A percentile compares a stretch with the other conserved stretches of the same genome.
phyloP scores from a whole-genome alignment of 352 stramenopile genomes.

The Pythium sukuiense region DNA sequence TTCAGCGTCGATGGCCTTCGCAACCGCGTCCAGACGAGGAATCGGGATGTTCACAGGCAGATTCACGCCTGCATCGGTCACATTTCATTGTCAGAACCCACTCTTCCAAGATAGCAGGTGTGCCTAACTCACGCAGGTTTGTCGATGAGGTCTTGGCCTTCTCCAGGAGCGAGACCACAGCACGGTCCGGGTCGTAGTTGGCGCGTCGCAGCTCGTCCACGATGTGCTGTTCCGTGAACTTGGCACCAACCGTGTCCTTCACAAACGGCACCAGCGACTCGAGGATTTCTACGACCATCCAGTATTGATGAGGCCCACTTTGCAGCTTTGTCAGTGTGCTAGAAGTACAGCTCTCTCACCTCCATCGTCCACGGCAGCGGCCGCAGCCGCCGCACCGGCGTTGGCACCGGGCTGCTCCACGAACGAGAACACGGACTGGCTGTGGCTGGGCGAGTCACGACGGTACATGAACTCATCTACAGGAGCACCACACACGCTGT shows the following conservation, averaged over 20 bases:
- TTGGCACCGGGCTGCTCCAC: slow-evolving; percentile 46
- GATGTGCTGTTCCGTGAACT: slow-evolving; percentile 62
- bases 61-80: slow-evolving; percentile 28
- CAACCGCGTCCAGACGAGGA: slow-evolving; percentile 59
- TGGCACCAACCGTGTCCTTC: slow-evolving; percentile 44
- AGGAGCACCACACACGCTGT: neutral
- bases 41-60: slow-evolving; percentile 70
- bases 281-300: slow-evolving; percentile 42
- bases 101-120: neutral
- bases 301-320: neutral
- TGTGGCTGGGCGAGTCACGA: slow-evolving; percentile 73
- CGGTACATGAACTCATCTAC: slow-evolving; percentile 83
- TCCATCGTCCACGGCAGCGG: slow-evolving; percentile 34
- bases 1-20: slow-evolving; percentile 46
- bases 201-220: slow-evolving; percentile 58
- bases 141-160: slow-evolving; percentile 54
- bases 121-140: slow-evolving; percentile 18
- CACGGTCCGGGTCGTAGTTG: slow-evolving; percentile 83
- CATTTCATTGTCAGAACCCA: neutral
- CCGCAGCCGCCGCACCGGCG: slow-evolving; percentile 1
- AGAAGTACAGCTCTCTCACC: slow-evolving; percentile 18
- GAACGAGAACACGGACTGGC: slow-evolving; percentile 81
- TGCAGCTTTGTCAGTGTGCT: neutral
- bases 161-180: slow-evolving; percentile 71
- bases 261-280: slow-evolving; percentile 60